A percentile compares a stretch with the other conserved stretches of the same genome.
Conservation (phyloP, 169 alveolate genomes). For the Plasmodium gallinaceum region DNA sequence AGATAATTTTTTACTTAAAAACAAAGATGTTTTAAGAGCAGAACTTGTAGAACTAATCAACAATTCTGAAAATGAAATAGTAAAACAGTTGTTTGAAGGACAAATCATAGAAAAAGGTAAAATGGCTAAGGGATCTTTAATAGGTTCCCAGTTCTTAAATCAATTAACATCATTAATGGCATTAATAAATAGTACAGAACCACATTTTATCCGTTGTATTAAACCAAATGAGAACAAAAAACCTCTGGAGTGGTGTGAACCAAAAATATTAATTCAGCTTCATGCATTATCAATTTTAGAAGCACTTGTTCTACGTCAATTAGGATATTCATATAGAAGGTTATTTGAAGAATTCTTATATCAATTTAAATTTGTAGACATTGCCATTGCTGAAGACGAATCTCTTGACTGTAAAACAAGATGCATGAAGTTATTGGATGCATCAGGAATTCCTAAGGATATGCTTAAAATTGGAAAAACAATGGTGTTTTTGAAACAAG, state of each 20-base stretch:
- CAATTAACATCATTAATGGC: constrained; percentile 91
- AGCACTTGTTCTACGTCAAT: constrained; percentile 91
- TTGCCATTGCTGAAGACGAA: constrained; percentile 83
- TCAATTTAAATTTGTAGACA: constrained; percentile 90
- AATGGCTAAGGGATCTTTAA: constrained; percentile 92
- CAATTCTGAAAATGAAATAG: constrained; percentile 85
- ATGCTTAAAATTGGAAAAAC: constrained; percentile 90
- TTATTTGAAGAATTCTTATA: constrained; percentile 89
- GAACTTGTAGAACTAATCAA: constrained; percentile 91
- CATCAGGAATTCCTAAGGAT: constrained; percentile 79
- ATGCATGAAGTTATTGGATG: constrained; percentile 79
- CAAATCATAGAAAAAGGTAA: constrained; percentile 90
- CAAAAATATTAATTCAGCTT: constrained; percentile 91
- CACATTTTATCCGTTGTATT: constrained; percentile 93
- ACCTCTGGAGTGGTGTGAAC: constrained; percentile 91
- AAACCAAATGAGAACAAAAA: constrained; percentile 93
- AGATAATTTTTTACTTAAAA: constrained; percentile 87
- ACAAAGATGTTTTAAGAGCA: constrained; percentile 91
- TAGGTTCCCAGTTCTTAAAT: constrained; percentile 92
- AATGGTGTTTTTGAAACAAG: constrained; percentile 92
- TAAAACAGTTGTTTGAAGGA: constrained; percentile 87
- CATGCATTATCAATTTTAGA: constrained; percentile 94
- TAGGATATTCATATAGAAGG: constrained; percentile 93
- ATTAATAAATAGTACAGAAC: constrained; percentile 91
- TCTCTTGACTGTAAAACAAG: constrained; percentile 83